A percentile compares a stretch with the other conserved stretches of the same genome.
Conservation (phyloP, 257 asterid genomes). For the Rubia yunnanensis region DNA sequence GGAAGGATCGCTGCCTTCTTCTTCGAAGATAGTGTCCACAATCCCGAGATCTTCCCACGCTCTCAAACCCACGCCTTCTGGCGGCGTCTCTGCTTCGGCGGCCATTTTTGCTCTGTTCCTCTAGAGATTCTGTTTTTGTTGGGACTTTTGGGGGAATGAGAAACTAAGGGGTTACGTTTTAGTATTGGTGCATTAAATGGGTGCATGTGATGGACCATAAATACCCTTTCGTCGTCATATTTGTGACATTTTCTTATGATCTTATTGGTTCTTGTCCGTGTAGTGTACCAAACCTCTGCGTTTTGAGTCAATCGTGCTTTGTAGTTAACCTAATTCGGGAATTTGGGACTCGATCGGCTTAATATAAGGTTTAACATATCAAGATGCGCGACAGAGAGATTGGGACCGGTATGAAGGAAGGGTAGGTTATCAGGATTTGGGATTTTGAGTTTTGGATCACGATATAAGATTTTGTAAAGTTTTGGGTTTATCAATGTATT, state of each 20-base stretch:
- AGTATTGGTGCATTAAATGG: conserved; percentile 39
- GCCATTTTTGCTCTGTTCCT: neutral
- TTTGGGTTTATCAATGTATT: no score
- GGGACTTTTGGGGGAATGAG: neutral
- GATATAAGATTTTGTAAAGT: no score
- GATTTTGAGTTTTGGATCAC: no score
- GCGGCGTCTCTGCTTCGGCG: conserved; percentile 3
- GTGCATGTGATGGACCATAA: conserved; percentile 54
- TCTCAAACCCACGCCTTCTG: conserved; percentile 4
- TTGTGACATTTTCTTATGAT: neutral
- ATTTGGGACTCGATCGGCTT: neutral
- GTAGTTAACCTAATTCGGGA: neutral
- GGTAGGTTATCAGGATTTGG: no score
- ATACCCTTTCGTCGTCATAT: conserved; percentile 22
- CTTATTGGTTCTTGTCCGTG: neutral
- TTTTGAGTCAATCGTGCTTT: neutral
- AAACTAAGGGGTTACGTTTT: conserved; percentile 11
- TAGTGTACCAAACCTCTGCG: neutral
- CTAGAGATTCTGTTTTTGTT: neutral
- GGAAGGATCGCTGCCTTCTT: conserved; percentile 45
- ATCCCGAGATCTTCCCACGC: conserved; percentile 55
- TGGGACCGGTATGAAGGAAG: no score
- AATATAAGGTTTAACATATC: no score
- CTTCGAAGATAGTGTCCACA: conserved; percentile 69
- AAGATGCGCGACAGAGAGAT: no score